phyloP scores from a whole-genome alignment of 2,329 filamentous ascomycete genomes.

The Botryotinia narcissicola region DNA sequence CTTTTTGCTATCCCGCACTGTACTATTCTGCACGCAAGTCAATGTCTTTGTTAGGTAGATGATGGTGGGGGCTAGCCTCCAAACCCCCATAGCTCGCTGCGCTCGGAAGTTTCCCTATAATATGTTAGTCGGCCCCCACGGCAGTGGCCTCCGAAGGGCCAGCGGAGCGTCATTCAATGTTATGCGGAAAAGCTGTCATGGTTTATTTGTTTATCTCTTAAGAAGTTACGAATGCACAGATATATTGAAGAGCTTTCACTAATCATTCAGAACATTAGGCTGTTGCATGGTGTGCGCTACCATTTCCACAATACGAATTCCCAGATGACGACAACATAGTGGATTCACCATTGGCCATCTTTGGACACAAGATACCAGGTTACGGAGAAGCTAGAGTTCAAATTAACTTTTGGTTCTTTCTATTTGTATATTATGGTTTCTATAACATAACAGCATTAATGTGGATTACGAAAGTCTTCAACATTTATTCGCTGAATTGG shows the following conservation, averaged over 20 bases:
- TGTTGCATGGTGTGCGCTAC: constrained; percentile 63
- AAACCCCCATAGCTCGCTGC: not conserved
- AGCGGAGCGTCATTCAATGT: not conserved
- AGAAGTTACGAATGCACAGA: not conserved
- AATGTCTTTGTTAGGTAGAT: not conserved
- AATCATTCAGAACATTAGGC: constrained; percentile 43
- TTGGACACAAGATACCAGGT: constrained; percentile 51
- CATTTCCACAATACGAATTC: constrained; percentile 62
- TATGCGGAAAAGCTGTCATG: not conserved
- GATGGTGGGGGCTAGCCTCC: not conserved
- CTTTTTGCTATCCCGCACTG: not conserved
- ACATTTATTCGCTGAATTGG: constrained; percentile 69
- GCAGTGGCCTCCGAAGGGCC: not conserved
- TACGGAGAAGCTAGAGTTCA: constrained; percentile 62
- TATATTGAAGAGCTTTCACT: not conserved
- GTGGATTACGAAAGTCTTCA: constrained; percentile 72
- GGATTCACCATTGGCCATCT: constrained; percentile 16
- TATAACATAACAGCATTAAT: constrained; percentile 66
- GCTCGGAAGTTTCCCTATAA: not conserved
- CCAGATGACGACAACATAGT: constrained; percentile 43
- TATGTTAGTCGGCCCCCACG: not conserved
- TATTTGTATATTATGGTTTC: constrained; percentile 67
- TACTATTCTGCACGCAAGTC: not conserved
- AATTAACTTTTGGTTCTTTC: constrained; percentile 71
- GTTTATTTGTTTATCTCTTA: not conserved